Conservation (phyloP, 208 protist species). For the Tetramitus jugosus region DNA sequence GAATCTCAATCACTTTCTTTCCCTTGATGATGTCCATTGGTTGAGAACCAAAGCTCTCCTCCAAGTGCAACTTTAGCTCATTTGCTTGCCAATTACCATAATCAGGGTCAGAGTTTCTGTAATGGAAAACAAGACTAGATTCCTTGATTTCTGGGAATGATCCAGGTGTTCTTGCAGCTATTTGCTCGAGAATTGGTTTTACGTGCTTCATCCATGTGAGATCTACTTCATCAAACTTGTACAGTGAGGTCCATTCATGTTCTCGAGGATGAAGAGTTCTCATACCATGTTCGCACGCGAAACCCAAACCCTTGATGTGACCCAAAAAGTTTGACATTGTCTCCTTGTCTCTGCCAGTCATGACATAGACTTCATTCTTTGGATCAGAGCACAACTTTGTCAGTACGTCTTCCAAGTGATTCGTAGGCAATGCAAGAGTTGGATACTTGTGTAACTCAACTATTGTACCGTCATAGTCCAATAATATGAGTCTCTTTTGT, state of each 20-base stretch:
- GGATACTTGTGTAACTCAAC: not conserved
- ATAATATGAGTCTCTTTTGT: slow-evolving; percentile 28
- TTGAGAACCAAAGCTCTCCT: not conserved
- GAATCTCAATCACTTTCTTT: slow-evolving; percentile 34
- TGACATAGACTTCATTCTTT: slow-evolving; percentile 38
- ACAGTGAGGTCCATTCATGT: not conserved
- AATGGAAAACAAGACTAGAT: slow-evolving; percentile 48
- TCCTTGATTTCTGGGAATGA: slow-evolving; percentile 37
- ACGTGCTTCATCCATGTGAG: slow-evolving; percentile 25
- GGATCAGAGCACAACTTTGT: slow-evolving; percentile 25
- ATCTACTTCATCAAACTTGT: slow-evolving; percentile 18
- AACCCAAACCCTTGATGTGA: not conserved
- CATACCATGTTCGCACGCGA: slow-evolving; percentile 33
- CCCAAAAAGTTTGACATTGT: slow-evolving; percentile 30
- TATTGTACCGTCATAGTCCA: slow-evolving; percentile 36
- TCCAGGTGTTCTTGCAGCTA: slow-evolving; percentile 40
- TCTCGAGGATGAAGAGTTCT: slow-evolving; percentile 23
- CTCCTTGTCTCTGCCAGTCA: slow-evolving; percentile 35
- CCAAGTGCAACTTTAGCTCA: slow-evolving; percentile 47
- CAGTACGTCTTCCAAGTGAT: slow-evolving; percentile 31
- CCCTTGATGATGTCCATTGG: slow-evolving; percentile 15
- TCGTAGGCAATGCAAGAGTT: not conserved
- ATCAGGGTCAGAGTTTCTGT: slow-evolving; percentile 47
- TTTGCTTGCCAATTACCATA: slow-evolving; percentile 52
- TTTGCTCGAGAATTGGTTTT: slow-evolving; percentile 28